Evolutionary conservation across 2,329 filamentous ascomycete genomes (phyloP), one percentile per base, ranked within the genome.

Genomic region (Chaetomium olivaceum): DNA sequence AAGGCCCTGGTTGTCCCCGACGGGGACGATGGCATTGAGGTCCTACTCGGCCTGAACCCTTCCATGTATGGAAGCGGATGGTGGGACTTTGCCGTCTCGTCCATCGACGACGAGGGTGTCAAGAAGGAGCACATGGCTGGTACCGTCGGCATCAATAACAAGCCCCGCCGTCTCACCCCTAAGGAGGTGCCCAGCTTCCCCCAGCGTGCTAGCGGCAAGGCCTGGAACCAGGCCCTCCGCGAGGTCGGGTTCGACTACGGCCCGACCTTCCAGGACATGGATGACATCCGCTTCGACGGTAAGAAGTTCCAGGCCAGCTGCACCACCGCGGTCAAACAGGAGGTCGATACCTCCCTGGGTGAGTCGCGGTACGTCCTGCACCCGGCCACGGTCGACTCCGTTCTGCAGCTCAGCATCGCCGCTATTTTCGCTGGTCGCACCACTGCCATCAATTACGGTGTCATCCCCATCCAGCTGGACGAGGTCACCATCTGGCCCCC

Each of bases 351-450:
- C 64, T 51, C 70, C 52, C 46, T 21, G 27, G 74, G 72, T 21
- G 80, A 82, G 68, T 79, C 77, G 1, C 74, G 76, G 0, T 74
- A 80, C 48, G 67, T 74, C 12, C 65, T 81, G 21, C 80, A 82
- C 64, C 80, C 80, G 0, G 71, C 77, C 0, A 72, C 73, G 16
- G 72, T 82, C 16, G 80, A 82, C 66, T 71, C 72, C n/a, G 68
- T 65, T 21, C 66, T 80, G 4, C 78, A 79, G 52, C 71, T 78
- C 7, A 55, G 51, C 27, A 55, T 55, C 23, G 27, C 51, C 51
- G 51, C 51, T 7, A 55, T 55, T 31, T 55, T 14, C 16, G 51
- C 51, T 9, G 51, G 51, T 5, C 51, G 51, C 25, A 55, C 51
- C 51, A 55, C 21, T 16, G 51, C 51, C 23, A 55, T 55, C 21